Percentiles rank a stretch among this genome's conserved stretches.
Conservation (phyloP, 2,329 filamentous ascomycete genomes). For the Colletotrichum chlorophyti region DNA sequence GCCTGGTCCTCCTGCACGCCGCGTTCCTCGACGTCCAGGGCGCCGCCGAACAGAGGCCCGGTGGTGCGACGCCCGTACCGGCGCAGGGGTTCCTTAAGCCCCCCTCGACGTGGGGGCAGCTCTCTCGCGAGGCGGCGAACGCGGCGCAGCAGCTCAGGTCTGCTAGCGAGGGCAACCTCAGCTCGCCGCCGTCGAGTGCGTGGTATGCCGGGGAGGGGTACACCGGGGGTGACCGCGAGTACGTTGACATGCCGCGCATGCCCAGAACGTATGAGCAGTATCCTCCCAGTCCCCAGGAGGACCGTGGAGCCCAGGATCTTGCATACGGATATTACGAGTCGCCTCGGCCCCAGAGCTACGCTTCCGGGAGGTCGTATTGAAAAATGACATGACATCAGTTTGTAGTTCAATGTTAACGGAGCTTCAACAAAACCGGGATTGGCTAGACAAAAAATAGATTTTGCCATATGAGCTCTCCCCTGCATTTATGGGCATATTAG, state of each 20-base stretch:
- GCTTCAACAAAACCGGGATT: not conserved
- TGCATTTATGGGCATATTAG: too few species aligned
- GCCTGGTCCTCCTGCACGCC: conserved; percentile 20
- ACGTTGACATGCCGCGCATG: conserved; percentile 9
- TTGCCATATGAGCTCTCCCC: too few species aligned
- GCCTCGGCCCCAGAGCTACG: conserved; percentile 13
- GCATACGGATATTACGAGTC: conserved; percentile 12
- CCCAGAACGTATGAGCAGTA: conserved; percentile 14
- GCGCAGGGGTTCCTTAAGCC: conserved; percentile 7
- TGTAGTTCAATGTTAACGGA: not conserved
- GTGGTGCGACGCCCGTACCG: not conserved
- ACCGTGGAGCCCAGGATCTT: not conserved
- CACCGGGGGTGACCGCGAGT: not conserved
- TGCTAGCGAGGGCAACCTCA: conserved; percentile 14
- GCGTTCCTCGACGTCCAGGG: conserved; percentile 12
- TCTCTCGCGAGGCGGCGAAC: conserved; percentile 1
- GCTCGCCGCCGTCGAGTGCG: not conserved
- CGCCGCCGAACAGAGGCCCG: not conserved
- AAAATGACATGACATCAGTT: not conserved
- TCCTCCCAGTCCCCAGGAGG: conserved; percentile 8
- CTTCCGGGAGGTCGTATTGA: conserved; percentile 21
- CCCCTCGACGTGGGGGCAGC: not conserved
- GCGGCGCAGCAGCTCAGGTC: conserved; percentile 7
- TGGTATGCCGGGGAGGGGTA: conserved; percentile 18
- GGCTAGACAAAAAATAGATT: not conserved